Base-by-base conservation (phyloP, 1,284 basidiomycete genomes). In the Ganoderma meredithae region DNA sequence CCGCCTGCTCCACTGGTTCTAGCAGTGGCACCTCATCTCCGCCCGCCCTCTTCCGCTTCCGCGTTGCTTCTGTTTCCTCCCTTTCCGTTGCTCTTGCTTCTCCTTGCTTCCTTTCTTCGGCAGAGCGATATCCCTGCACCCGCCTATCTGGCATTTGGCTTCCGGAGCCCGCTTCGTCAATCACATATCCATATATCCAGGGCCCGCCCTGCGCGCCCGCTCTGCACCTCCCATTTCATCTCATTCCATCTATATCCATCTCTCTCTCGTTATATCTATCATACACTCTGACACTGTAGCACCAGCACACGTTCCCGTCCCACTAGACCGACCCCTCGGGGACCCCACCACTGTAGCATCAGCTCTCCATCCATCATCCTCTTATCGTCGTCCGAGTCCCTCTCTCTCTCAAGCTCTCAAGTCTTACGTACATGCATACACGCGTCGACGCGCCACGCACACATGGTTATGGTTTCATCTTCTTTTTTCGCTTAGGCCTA, bases 271-370 rank as follows among this genome's bases (percentile, higher is more conserved):
- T 39, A 2, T n/a, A 62, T 33, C 67, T 43, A 2, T 22, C 65
- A 33, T 67, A 60, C 64, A 63, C 67, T 67, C 69, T 75, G 72
- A 65, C 67, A 68, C 67, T 75, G 72, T 73, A 73, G 72, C 74
- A 73, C 59, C 70, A 71, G 65, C 69, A 61, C 67, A 60, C 60
- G 36, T 65, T 65, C 44, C 17, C 43, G 17, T 44, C 39, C 22
- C n/a, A 17, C 31, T 69, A 68, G 62, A 66, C 47, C 40, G 62
- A 66, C 47, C 40, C 13, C 41, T 60, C 41, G 17, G 36, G 36
- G 36, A 36, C 36, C 41, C 25, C 62, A 25, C 39, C 59, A 61
- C 59, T 72, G 71, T 72, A 72, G 71, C 71, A 72, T 61, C 71
- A 72, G 56, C 64, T 36, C 55, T 62, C 49, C n/a, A 17, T 39